phyloP scores from a whole-genome alignment of 345 rosid species.

The Viola odorata region DNA sequence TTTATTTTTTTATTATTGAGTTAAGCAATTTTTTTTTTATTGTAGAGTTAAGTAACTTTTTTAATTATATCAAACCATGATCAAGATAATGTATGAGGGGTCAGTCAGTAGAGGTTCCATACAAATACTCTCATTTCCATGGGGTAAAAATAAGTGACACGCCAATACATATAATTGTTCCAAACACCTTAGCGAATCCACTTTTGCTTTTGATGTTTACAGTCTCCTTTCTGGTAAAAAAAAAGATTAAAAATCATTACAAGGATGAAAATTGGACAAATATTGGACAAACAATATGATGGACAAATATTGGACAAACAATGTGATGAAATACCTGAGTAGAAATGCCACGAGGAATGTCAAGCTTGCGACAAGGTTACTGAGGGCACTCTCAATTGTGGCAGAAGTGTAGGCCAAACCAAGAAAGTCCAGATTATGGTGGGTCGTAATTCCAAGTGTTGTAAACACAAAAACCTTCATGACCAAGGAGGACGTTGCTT shows the following conservation, averaged over 20 bases:
- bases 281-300: too few relatives aligned
- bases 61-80: too few relatives aligned
- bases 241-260: too few relatives aligned
- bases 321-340: constrained; percentile 25
- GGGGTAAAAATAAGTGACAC: constrained; percentile 42
- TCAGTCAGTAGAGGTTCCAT: constrained; percentile 21
- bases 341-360: constrained; percentile 36
- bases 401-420: constrained; percentile 39
- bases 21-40: too few relatives aligned
- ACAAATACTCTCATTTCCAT: constrained; percentile 43
- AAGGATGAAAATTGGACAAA: too few relatives aligned
- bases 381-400: constrained; percentile 34
- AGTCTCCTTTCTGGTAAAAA: constrained; percentile 40
- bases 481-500: constrained; percentile 28
- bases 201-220: constrained; percentile 24
- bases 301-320: too few relatives aligned
- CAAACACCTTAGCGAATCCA: constrained; percentile 34
- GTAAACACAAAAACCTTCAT: constrained; percentile 38
- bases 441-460: constrained; percentile 34
- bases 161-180: constrained; percentile 26
- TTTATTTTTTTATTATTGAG: too few relatives aligned
- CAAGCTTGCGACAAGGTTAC: constrained; percentile 38
- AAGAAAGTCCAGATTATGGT: constrained; percentile 35
- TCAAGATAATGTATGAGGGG: constrained; percentile 28
- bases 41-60: too few relatives aligned